Conservation (phyloP, 768 basidiomycete genomes). For the Mycena vulgaris region DNA sequence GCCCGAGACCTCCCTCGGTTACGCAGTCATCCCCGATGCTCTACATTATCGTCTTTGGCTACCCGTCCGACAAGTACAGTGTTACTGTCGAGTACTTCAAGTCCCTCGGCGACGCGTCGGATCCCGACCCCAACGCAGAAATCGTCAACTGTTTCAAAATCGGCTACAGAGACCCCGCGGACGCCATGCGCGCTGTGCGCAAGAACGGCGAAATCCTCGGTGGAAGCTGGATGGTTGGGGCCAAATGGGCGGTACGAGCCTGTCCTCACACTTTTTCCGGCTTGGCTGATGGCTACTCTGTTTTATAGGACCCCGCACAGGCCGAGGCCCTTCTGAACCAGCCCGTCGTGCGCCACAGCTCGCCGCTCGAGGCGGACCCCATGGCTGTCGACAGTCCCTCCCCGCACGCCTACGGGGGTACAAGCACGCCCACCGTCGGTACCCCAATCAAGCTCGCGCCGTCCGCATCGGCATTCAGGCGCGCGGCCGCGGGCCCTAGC, state of each 20-base stretch:
- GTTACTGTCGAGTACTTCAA: conserved; percentile 82
- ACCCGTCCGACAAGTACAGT: conserved; percentile 84
- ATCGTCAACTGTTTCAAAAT: conserved; percentile 88
- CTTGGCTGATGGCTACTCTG: too few relatives aligned
- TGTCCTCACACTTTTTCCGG: too few relatives aligned
- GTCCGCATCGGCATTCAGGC: conserved; percentile 80
- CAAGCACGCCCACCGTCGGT: conserved; percentile 60
- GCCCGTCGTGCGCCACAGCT: conserved; percentile 45
- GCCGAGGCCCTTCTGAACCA: conserved; percentile 69
- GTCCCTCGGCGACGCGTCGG: conserved; percentile 79
- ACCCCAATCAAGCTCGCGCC: conserved; percentile 84
- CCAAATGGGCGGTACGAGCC: conserved; percentile 73
- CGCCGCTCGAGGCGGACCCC: conserved; percentile 38
- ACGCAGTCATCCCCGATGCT: conserved; percentile 55
- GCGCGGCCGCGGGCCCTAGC: conserved; percentile 46
- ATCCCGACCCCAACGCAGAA: conserved; percentile 76
- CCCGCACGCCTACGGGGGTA: conserved; percentile 19
- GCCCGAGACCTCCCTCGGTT: conserved; percentile 43
- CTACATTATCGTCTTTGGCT: conserved; percentile 90
- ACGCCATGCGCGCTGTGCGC: conserved; percentile 84
- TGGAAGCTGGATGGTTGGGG: conserved; percentile 88
- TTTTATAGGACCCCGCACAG: conserved; percentile 67
- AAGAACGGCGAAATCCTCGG: conserved; percentile 87
- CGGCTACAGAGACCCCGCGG: conserved; percentile 78
- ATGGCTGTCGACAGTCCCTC: conserved; percentile 66